A percentile compares a stretch with the other conserved stretches of the same genome.
Evolutionary conservation across 176 grass and related monocot genomes (phyloP).

Genomic region (Chrysopogon serrulatus): DNA sequence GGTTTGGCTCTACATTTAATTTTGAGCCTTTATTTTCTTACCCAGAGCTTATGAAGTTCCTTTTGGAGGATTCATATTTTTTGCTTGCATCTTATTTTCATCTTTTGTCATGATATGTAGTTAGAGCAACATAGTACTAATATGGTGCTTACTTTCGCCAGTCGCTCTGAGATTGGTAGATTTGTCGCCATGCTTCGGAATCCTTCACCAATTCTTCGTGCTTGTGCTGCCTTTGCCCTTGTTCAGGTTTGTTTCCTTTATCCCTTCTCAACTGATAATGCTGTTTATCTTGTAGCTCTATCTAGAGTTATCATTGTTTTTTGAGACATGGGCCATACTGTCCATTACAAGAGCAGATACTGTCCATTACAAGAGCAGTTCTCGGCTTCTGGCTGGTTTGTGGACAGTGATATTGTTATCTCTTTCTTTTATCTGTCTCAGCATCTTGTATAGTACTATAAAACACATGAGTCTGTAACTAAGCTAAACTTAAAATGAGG

Average conservation of each 20-base stretch:
- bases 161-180: slow-evolving; percentile 89
- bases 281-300: background rate
- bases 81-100: slow-evolving; percentile 18
- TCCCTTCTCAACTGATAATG: background rate
- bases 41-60: background rate
- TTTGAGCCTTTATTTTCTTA: background rate
- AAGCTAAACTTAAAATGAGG: background rate
- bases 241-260: slow-evolving; percentile 73
- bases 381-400: background rate
- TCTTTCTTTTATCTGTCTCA: background rate
- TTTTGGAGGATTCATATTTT: background rate
- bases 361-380: background rate
- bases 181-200: slow-evolving; percentile 96
- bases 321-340: background rate
- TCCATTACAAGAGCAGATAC: background rate
- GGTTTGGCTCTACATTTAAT: slow-evolving; percentile 43
- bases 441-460: background rate
- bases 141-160: slow-evolving; percentile 33
- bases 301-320: background rate
- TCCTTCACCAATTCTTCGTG: slow-evolving; percentile 73
- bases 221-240: slow-evolving; percentile 99
- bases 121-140: slow-evolving; percentile 28
- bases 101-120: background rate
- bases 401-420: background rate
- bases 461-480: background rate